Base-by-base conservation (phyloP, 1,284 basidiomycete species). In the Puccinia triticina region DNA sequence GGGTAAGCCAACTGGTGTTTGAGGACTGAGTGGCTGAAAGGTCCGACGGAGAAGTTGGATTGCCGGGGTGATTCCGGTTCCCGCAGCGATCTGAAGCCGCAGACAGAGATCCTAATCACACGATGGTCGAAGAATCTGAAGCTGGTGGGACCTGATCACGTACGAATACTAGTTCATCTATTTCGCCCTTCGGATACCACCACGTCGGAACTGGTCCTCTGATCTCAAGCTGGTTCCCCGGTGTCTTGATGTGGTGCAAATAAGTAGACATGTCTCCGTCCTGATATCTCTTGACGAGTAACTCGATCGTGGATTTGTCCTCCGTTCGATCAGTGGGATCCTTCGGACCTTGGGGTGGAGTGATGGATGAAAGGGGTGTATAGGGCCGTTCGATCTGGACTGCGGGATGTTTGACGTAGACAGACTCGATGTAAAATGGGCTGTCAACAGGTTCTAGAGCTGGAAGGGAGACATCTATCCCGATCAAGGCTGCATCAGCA, bases 341-440 rank as follows among this genome's bases (percentile, higher is more conserved):
- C 34, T n/a, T 59, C 12, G 61, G 18, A 67, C 16, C 37, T 16
- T 16, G 46, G n/a, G 53, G 48, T 34, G 21, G 48, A 50, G 74
- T 48, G 48, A 57, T 29, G 55, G 59, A 16, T 16, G 73, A 75
- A 23, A 82, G 43, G 55, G 72, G 72, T 14, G 81, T 82, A 55
- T 82, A 82, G 26, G 73, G 29, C 69, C 81, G 32, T 69, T 82
- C 81, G 61, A 82, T 82, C 32, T 82, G 81, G 37, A 82, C 34
- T 29, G 46, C 61, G 8, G 81, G 81, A 57, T 82, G 73, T 32
- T 82, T 82, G 50, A 77, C 26, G 55, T 76, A 77, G 43, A 82
- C 29, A 2, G 81, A 76, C 40, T 75, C 40, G 46, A 82, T 67
- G 26, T 69, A 59, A 18, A 71, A 48, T n/a, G 67, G 37, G 34